These are phyloP conservation scores for Phtheirospermum japonicum DNA, from an alignment of 257 asterid species.

Conservation along the genomic window DNA sequence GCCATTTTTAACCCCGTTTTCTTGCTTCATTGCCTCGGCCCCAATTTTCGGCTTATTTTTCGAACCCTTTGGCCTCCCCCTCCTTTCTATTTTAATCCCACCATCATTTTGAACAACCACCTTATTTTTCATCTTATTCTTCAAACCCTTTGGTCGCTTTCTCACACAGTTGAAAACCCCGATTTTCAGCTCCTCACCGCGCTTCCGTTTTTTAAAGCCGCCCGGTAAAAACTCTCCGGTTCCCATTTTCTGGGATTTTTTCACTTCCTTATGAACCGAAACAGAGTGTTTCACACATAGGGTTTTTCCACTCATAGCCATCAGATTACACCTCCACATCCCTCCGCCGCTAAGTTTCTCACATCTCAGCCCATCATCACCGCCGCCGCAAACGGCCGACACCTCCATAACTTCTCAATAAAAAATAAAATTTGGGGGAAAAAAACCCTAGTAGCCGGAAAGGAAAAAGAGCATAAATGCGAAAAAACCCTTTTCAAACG, in stretches of 20 bases:
- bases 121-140: conserved; percentile 25
- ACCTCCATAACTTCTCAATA: conserved; percentile 24
- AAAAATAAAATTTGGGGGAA: neutral
- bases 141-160: conserved; percentile 35
- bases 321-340: conserved; percentile 30
- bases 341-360: conserved; percentile 26
- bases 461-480: neutral
- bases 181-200: conserved; percentile 1
- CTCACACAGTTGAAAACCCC: neutral
- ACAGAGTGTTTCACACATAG: conserved; percentile 31
- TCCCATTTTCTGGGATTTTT: neutral
- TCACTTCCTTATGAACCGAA: neutral
- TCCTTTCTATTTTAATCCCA: neutral
- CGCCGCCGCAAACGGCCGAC: conserved; percentile 26
- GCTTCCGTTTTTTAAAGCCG: conserved; percentile 24
- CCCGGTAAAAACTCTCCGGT: conserved; percentile 4
- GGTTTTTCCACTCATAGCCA: conserved; percentile 32
- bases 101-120: conserved; percentile 17
- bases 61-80: conserved; percentile 30
- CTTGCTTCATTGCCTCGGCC: conserved; percentile 19
- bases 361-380: conserved; percentile 28
- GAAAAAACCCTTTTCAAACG: neutral
- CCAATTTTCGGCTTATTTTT: conserved; percentile 14
- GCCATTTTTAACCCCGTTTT: conserved; percentile 10
- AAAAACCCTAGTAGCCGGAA: conserved; percentile 8